phyloP scores from a whole-genome alignment of 1,284 basidiomycete genomes.

The Leccinum griseonigrum region DNA sequence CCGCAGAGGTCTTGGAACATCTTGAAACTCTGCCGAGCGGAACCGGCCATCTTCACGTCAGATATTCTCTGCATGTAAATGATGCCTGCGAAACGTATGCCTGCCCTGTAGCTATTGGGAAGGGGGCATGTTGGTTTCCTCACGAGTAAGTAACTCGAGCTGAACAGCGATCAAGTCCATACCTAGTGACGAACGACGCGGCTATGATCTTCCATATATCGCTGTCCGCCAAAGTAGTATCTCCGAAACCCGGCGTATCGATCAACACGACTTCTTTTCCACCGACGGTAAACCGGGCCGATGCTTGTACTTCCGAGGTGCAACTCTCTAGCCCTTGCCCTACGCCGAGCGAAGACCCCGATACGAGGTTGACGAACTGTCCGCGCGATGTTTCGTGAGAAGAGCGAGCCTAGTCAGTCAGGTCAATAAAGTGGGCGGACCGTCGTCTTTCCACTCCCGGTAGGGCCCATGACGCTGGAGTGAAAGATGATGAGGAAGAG shows the following conservation, averaged over 20 bases:
- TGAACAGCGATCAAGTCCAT: not conserved
- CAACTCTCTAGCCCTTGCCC: slow-evolving; percentile 36
- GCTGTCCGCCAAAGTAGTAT: slow-evolving; percentile 35
- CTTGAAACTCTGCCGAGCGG: slow-evolving; percentile 45
- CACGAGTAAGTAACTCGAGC: not conserved
- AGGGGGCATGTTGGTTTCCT: not conserved
- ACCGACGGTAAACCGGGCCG: slow-evolving; percentile 24
- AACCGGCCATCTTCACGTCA: slow-evolving; percentile 48
- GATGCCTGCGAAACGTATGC: slow-evolving; percentile 37
- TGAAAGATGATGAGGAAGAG: slow-evolving; percentile 11
- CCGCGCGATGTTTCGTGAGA: not conserved
- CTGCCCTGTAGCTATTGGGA: slow-evolving; percentile 36
- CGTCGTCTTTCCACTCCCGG: slow-evolving; percentile 34
- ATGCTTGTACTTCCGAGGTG: slow-evolving; percentile 34
- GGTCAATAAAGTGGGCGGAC: slow-evolving; percentile 16
- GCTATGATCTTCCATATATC: slow-evolving; percentile 37
- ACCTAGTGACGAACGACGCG: slow-evolving; percentile 31
- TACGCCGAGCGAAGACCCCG: slow-evolving; percentile 30
- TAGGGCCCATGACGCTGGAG: slow-evolving; percentile 30
- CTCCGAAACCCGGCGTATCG: slow-evolving; percentile 40
- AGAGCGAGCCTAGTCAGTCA: not conserved
- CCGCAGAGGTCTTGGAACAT: slow-evolving; percentile 53
- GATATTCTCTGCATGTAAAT: slow-evolving; percentile 55
- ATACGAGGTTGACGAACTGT: slow-evolving; percentile 36
- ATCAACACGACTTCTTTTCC: slow-evolving; percentile 30